Base-by-base conservation (phyloP, 768 basidiomycete genomes). In the Lactifluus pinguis region DNA sequence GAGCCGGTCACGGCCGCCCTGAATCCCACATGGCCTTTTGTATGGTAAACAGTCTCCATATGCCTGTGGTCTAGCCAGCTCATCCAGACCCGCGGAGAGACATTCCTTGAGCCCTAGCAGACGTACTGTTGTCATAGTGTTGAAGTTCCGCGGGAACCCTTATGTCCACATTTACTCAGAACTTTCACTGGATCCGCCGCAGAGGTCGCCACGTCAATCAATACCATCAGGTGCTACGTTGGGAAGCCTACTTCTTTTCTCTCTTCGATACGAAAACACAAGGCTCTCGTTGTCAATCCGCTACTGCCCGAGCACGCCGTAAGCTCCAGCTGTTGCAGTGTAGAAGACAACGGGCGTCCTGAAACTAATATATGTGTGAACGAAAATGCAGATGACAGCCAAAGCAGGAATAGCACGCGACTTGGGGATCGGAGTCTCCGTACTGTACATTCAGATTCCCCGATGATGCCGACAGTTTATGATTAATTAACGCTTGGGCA, bases 101-200 rank as follows among this genome's bases (percentile, higher is more conserved):
- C 21, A 11, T 17, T 30, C 53, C 14, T 44, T 30, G 19, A 49
- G 30, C 29, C 25, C 21, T 42, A 42, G 17, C 41, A 42, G 41
- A 41, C 58, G 21, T 48, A 45, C n/a, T 15, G 55, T 53, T 48
- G 57, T 52, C 57, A 59, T 53, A 42, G 45, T 21, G 51, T 25
- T 48, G 36, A 45, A 19, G 5, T 19, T 19, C 7, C 19, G 25
- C 30, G 8, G 52, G 19, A 49, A 51, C 32, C 21, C 4, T 15
- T 14, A 34, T 25, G 19, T 19, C 14, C 14, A 34, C 10, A 44
- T 19, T n/a, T n/a, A 42, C 44, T n/a, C n/a, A 54, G 29, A 42
- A 15, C 17, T 42, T 42, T 17, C 41, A 42, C 41, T 4, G 41
- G 41, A 42, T 42, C 11, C 15, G 17, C 41, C 4, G 41, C 39